Evolutionary conservation across 2,329 filamentous ascomycete species (phyloP).

Genomic region (Calonectria pseudoreteaudii): DNA sequence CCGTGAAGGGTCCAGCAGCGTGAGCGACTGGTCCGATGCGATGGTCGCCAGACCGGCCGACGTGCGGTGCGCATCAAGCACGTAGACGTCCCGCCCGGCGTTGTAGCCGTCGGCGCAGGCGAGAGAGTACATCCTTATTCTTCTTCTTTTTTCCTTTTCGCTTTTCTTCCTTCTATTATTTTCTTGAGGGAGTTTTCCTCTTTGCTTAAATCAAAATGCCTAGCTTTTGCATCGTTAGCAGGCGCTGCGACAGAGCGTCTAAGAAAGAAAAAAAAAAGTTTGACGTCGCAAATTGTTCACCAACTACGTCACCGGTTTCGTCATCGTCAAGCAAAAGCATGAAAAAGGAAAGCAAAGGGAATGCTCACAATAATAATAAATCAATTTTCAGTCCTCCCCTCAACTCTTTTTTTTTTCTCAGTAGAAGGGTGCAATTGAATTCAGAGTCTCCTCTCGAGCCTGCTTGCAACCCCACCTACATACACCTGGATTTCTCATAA

Average conservation of each 20-base stretch:
- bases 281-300: neutral
- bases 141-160: conserved; percentile 3
- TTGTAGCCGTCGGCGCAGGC: conserved; percentile 45
- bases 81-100: conserved; percentile 61
- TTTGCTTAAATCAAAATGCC: neutral
- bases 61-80: conserved; percentile 68
- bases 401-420: neutral
- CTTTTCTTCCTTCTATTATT: conserved; percentile 6
- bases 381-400: neutral
- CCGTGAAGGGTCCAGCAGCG: conserved; percentile 70
- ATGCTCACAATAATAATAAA: neutral
- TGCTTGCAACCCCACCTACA: neutral
- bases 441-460: neutral
- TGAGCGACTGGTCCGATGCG: conserved; percentile 77
- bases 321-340: no score
- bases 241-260: neutral
- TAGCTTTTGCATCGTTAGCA: neutral
- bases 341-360: neutral
- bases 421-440: neutral
- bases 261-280: conserved; percentile 7
- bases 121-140: conserved; percentile 49
- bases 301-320: neutral
- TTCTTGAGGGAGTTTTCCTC: neutral
- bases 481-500: neutral
- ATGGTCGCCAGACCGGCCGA: conserved; percentile 68